These are phyloP conservation scores for Apophysomyces elegans DNA, from an alignment of 371 early-diverging fungal species.

Conservation along the genomic window DNA sequence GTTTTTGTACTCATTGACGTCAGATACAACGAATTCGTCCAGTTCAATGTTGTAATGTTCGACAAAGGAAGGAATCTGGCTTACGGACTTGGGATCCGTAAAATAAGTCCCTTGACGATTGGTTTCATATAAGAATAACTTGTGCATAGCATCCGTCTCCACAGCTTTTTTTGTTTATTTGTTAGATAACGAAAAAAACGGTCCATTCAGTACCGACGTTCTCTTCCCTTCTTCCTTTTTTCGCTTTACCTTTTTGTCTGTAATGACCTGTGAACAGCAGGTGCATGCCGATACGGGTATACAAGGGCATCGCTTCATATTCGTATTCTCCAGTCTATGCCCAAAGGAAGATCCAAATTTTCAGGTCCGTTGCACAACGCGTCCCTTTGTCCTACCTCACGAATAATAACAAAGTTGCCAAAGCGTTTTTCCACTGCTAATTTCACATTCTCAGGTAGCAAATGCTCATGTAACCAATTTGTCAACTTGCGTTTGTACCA, in stretches of 20 bases:
- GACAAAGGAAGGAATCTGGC: slow-evolving; percentile 67
- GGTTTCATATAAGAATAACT: slow-evolving; percentile 54
- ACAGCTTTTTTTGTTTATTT: slow-evolving; percentile 27
- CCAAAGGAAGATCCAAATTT: no score
- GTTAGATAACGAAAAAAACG: background rate
- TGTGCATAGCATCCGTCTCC: slow-evolving; percentile 48
- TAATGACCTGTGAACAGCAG: slow-evolving; percentile 49
- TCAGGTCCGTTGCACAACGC: background rate
- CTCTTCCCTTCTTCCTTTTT: background rate
- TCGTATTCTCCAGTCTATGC: slow-evolving; percentile 43
- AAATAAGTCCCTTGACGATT: slow-evolving; percentile 71
- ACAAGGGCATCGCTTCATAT: slow-evolving; percentile 62
- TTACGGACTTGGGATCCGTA: slow-evolving; percentile 62
- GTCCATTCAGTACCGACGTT: background rate
- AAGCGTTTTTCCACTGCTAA: slow-evolving; percentile 45
- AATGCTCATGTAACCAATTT: slow-evolving; percentile 34
- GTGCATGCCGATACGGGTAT: slow-evolving; percentile 60
- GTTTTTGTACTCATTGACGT: slow-evolving; percentile 49
- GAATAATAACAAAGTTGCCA: slow-evolving; percentile 52
- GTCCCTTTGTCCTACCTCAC: slow-evolving; percentile 30
- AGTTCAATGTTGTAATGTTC: slow-evolving; percentile 61
- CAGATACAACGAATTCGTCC: slow-evolving; percentile 46
- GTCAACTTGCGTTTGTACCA: slow-evolving; percentile 36
- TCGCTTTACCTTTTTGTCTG: slow-evolving; percentile 35
- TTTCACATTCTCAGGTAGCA: slow-evolving; percentile 35